A percentile compares a stretch with the other conserved stretches of the same genome.
Conservation (phyloP, 495 filamentous ascomycete genomes). For the Pseudoneurospora amorphoporcata region DNA sequence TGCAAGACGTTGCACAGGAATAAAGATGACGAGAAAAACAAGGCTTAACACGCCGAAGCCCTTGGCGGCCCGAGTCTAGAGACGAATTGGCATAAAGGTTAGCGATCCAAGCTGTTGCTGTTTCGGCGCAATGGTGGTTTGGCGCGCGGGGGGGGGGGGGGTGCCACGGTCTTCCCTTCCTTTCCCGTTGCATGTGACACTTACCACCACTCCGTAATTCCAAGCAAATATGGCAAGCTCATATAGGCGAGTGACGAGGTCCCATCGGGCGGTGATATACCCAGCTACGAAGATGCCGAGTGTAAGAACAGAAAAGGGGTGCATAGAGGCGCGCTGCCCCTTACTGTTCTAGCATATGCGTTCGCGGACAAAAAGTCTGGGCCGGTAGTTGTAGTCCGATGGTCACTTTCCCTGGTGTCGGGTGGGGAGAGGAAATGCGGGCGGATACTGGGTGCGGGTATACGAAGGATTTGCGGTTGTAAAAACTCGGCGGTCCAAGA, state of each 20-base stretch:
- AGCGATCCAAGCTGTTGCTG: background rate
- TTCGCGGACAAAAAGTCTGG: background rate
- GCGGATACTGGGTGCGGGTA: background rate
- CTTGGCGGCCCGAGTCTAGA: constrained; percentile 33
- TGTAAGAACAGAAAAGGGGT: constrained; percentile 89
- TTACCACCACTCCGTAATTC: constrained; percentile 96
- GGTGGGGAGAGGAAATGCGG: background rate
- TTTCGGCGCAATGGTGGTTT: background rate
- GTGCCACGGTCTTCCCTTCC: background rate
- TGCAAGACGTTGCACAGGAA: constrained; percentile 39
- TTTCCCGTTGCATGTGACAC: constrained; percentile 18
- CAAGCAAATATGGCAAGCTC: constrained; percentile 94
- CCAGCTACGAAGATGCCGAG: constrained; percentile 97
- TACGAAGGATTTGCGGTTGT: background rate
- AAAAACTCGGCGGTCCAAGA: background rate
- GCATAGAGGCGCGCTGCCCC: constrained; percentile 55
- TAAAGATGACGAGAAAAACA: constrained; percentile 32
- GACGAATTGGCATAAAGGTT: background rate
- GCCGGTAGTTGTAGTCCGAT: background rate
- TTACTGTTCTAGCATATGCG: constrained; percentile 20
- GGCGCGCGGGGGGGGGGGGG: background rate
- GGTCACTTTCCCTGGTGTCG: background rate
- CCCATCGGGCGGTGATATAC: constrained; percentile 98
- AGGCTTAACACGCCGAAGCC: constrained; percentile 32
- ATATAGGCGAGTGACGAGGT: constrained; percentile 89